These are phyloP conservation scores for maize (Zea mays) DNA, from an alignment of 176 grass and related monocot genomes.

Conservation along the genomic window DNA sequence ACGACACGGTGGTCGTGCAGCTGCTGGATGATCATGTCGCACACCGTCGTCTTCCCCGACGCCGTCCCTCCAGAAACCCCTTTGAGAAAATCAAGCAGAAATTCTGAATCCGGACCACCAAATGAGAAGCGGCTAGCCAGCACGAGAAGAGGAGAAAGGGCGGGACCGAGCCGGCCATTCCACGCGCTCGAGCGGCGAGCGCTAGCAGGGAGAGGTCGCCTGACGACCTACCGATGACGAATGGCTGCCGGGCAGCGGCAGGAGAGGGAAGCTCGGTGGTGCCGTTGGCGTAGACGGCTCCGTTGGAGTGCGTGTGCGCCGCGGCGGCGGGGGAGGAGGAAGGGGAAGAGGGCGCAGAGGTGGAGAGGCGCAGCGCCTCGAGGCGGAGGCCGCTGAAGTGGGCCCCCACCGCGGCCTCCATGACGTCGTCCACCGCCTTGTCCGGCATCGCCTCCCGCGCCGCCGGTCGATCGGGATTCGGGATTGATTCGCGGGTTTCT, in stretches of 20 bases:
- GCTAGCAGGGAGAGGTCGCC: not conserved
- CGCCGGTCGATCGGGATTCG: conserved; percentile 26
- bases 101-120: not conserved
- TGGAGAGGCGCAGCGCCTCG: conserved; percentile 58
- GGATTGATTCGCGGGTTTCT: conserved; percentile 35
- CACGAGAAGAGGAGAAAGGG: not conserved
- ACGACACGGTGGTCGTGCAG: conserved; percentile 94
- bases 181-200: not conserved
- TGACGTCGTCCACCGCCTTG: conserved; percentile 73
- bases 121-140: not conserved
- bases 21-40: conserved; percentile 99
- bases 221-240: conserved; percentile 68
- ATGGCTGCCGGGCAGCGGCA: conserved; percentile 52
- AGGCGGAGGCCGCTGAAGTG: conserved; percentile 97
- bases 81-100: conserved; percentile 8
- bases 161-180: not conserved
- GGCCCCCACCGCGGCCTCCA: conserved; percentile 72
- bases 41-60: conserved; percentile 97
- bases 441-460: conserved; percentile 50
- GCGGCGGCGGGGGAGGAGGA: conserved; percentile 43
- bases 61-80: conserved; percentile 92
- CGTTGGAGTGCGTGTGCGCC: conserved; percentile 20
- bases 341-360: conserved; percentile 68
- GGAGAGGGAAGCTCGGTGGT: conserved; percentile 29
- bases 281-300: conserved; percentile 29